These are phyloP conservation scores for Tubosaeta sp. DNA, from an alignment of 768 basidiomycete species.

Conservation along the genomic window DNA sequence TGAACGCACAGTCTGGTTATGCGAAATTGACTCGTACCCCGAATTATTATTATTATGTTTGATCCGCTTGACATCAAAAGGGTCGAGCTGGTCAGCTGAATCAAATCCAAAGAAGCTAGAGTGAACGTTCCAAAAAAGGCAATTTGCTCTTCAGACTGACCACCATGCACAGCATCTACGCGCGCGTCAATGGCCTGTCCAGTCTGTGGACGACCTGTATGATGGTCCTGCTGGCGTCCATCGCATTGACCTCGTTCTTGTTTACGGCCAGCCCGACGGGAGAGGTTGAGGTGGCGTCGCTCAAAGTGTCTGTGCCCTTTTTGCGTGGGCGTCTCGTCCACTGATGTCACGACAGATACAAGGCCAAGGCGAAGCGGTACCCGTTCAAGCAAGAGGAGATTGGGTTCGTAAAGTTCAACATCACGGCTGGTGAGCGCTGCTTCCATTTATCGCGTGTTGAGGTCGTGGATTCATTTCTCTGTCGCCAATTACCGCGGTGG, in stretches of 20 bases:
- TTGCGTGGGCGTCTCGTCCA: not conserved
- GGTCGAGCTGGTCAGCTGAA: not conserved
- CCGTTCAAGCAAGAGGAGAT: slow-evolving; percentile 65
- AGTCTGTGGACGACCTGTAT: slow-evolving; percentile 70
- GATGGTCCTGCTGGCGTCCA: slow-evolving; percentile 64
- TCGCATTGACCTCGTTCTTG: slow-evolving; percentile 71
- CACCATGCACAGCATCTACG: slow-evolving; percentile 64
- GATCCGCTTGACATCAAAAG: not conserved
- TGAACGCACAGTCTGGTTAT: not conserved
- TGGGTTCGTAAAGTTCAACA: slow-evolving; percentile 77
- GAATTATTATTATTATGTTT: not conserved
- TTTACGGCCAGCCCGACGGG: slow-evolving; percentile 58
- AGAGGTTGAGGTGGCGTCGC: slow-evolving; percentile 50
- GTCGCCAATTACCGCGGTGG: slow-evolving; percentile 12
- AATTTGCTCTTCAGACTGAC: slow-evolving; percentile 1
- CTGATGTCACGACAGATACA: slow-evolving; percentile 35
- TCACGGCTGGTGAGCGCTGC: slow-evolving; percentile 62
- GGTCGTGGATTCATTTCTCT: slow-evolving; percentile 25
- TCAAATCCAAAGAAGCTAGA: too few species aligned
- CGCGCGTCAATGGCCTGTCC: slow-evolving; percentile 71
- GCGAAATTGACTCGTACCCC: slow-evolving; percentile 6
- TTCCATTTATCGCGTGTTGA: slow-evolving; percentile 30
- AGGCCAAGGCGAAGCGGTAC: slow-evolving; percentile 49
- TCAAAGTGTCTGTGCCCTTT: slow-evolving; percentile 57
- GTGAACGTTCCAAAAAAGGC: slow-evolving; percentile 4